Evolutionary conservation across 208 protist species (phyloP).

Genomic region (Leishmania guyanensis): DNA sequence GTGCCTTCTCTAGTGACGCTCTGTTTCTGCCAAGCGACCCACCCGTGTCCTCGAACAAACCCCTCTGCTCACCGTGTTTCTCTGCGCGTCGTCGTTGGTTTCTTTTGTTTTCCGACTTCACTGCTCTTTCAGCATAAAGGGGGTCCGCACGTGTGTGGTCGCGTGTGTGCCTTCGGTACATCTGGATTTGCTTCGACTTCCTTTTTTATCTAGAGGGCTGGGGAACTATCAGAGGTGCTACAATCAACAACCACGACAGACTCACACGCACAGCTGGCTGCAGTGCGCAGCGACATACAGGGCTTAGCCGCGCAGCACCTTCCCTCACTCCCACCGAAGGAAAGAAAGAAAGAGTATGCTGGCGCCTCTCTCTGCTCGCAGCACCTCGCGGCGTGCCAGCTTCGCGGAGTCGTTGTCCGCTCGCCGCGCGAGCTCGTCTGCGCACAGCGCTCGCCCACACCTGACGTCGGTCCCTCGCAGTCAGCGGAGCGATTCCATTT

Average conservation of each 20-base stretch:
- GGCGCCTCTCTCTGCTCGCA: constrained; percentile 21
- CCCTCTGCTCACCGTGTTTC: background rate
- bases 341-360: background rate
- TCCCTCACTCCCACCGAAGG: background rate
- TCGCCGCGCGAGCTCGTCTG: constrained; percentile 12
- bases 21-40: background rate
- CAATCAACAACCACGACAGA: too few species aligned
- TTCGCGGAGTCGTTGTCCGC: constrained; percentile 11
- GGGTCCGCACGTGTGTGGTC: too few species aligned
- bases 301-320: background rate
- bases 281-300: too few species aligned
- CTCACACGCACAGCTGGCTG: too few species aligned
- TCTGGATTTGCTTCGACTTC: too few species aligned
- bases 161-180: too few species aligned
- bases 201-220: too few species aligned
- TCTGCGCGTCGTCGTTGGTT: background rate
- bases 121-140: background rate
- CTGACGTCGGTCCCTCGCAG: constrained; percentile 3
- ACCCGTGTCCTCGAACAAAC: background rate
- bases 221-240: too few species aligned
- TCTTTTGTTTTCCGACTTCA: background rate
- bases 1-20: background rate
- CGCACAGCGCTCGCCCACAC: constrained; percentile 1
- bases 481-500: constrained; percentile 27
- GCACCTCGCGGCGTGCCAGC: constrained; percentile 16